A percentile compares a stretch with the other conserved stretches of the same genome.
Conservation (phyloP, 1,139 yeast genomes). For the Pichia sp. region DNA sequence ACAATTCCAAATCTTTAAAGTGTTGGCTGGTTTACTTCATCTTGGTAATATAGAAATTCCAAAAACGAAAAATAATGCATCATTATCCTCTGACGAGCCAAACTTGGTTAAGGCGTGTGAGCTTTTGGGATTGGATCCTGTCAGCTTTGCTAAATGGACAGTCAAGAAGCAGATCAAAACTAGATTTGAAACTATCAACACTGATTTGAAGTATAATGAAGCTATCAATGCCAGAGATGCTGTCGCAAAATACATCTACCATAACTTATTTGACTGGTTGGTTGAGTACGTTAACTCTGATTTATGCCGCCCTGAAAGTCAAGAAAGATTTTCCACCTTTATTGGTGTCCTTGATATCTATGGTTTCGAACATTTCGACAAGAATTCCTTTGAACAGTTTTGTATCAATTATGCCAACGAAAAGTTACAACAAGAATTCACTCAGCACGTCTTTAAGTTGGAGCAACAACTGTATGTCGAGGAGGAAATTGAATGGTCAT, state of each 20-base stretch:
- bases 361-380: constrained; percentile 94
- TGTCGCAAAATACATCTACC: constrained; percentile 87
- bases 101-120: constrained; percentile 78
- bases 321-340: constrained; percentile 55
- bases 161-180: constrained; percentile 88
- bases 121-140: constrained; percentile 73
- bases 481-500: constrained; percentile 95
- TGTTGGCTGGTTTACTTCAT: constrained; percentile 85
- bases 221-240: constrained; percentile 94
- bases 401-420: constrained; percentile 98
- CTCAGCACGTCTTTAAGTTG: constrained; percentile 93
- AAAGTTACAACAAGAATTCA: constrained; percentile 94
- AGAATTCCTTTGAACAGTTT: constrained; percentile 93
- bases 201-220: constrained; percentile 76
- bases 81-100: constrained; percentile 80
- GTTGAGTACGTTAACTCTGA: constrained; percentile 77
- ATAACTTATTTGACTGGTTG: constrained; percentile 93
- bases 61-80: constrained; percentile 81
- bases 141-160: constrained; percentile 81
- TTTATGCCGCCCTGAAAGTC: constrained; percentile 67
- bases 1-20: constrained; percentile 65
- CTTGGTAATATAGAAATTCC: constrained; percentile 89
- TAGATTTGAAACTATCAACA: constrained; percentile 85
- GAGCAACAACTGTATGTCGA: constrained; percentile 93
- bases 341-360: constrained; percentile 97